A percentile compares a stretch with the other conserved stretches of the same genome.
These are phyloP conservation scores for Saussurea involucrata DNA, from an alignment of 129 eudicot genomes.

Conservation along the genomic window DNA sequence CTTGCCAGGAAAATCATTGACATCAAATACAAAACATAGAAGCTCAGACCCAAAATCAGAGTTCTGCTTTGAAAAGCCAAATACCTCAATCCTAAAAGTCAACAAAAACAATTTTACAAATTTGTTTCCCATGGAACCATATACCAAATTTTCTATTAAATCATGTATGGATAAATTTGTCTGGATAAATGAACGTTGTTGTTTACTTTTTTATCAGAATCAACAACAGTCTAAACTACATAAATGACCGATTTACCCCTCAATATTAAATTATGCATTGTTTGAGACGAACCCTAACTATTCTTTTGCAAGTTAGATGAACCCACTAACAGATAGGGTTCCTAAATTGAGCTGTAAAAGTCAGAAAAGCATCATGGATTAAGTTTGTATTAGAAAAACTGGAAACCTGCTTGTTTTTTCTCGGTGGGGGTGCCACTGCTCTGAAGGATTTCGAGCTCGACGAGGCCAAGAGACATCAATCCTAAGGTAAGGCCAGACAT, in stretches of 20 bases:
- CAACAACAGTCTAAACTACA: too few species aligned
- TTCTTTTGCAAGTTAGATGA: background rate
- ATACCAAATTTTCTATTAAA: too few species aligned
- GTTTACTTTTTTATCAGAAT: too few species aligned
- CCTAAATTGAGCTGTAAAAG: background rate
- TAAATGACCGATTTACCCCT: too few species aligned
- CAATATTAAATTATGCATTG: too few species aligned
- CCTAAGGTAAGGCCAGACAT: constrained; percentile 98
- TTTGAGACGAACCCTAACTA: background rate
- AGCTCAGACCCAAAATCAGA: background rate
- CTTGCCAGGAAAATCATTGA: background rate
- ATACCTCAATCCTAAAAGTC: constrained; percentile 7
- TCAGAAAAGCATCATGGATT: background rate
- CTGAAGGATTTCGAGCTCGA: constrained; percentile 93
- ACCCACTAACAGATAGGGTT: background rate
- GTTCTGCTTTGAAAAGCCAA: background rate
- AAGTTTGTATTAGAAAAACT: background rate
- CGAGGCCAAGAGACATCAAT: constrained; percentile 92
- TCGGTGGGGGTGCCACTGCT: constrained; percentile 79
- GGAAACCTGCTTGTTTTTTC: constrained; percentile 79
- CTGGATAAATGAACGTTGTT: too few species aligned
- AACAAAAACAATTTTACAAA: background rate
- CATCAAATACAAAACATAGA: background rate
- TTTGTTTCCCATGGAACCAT: background rate
- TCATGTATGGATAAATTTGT: too few species aligned